Evolutionary conservation across 1,284 basidiomycete species (phyloP).

Genomic region (Neotropicomus parvogracilis): DNA sequence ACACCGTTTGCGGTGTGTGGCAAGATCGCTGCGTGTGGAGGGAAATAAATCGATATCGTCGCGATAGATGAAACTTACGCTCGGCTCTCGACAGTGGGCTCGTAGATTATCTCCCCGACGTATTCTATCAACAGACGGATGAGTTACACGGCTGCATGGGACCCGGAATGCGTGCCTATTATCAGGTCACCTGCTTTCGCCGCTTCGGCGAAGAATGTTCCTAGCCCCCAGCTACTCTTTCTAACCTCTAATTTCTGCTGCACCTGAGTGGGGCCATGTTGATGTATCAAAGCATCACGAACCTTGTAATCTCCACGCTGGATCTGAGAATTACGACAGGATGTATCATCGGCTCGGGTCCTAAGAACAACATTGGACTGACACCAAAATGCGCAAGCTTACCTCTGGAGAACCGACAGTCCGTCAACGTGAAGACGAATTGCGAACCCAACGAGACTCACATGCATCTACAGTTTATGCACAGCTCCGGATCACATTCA

Average conservation of each 20-base stretch:
- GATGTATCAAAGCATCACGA: neutral
- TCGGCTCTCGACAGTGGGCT: slow-evolving; percentile 33
- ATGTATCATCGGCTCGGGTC: slow-evolving; percentile 20
- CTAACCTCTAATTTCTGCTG: slow-evolving; percentile 35
- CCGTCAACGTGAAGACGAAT: neutral
- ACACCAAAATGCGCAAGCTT: slow-evolving; percentile 8
- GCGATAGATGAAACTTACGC: slow-evolving; percentile 36
- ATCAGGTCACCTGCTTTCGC: slow-evolving; percentile 35
- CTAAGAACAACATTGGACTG: neutral
- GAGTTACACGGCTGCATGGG: neutral
- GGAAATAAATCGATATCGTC: neutral
- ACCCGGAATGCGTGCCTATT: slow-evolving; percentile 33
- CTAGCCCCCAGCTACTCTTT: slow-evolving; percentile 39
- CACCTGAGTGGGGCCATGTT: slow-evolving; percentile 1
- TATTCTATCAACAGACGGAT: slow-evolving; percentile 39
- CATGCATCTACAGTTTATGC: slow-evolving; percentile 26
- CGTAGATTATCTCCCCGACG: slow-evolving; percentile 39
- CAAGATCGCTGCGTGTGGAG: slow-evolving; percentile 21
- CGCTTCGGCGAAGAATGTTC: slow-evolving; percentile 38
- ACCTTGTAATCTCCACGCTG: slow-evolving; percentile 28
- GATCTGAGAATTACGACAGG: slow-evolving; percentile 32
- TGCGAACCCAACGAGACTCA: slow-evolving; percentile 12
- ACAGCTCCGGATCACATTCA: slow-evolving; percentile 44
- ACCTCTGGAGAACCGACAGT: slow-evolving; percentile 22
- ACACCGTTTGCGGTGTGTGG: slow-evolving; percentile 39